A percentile compares a stretch with the other conserved stretches of the same genome.
These are phyloP conservation scores for Leccinum boreale DNA, from an alignment of 768 basidiomycete genomes.

Conservation along the genomic window DNA sequence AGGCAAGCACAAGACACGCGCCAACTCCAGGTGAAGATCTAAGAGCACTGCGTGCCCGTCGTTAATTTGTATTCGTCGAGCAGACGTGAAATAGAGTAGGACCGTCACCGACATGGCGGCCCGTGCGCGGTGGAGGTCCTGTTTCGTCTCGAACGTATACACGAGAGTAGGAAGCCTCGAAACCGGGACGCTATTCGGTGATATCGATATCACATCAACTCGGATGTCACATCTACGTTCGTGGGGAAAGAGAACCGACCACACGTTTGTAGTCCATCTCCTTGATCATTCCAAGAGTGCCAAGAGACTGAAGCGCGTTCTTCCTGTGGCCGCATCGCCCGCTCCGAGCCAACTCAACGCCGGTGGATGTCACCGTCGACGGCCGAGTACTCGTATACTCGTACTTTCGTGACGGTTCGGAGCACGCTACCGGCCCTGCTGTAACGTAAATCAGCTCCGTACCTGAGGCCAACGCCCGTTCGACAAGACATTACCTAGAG, in stretches of 20 bases:
- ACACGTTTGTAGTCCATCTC: slow-evolving; percentile 76
- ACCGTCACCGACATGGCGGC: slow-evolving; percentile 77
- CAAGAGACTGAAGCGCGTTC: slow-evolving; percentile 53
- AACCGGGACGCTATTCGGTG: slow-evolving; percentile 50
- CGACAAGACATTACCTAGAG: neutral
- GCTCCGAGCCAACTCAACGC: too few species aligned
- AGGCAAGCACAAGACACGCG: neutral
- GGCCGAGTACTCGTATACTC: too few species aligned
- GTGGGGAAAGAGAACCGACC: slow-evolving; percentile 36
- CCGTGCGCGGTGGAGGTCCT: slow-evolving; percentile 65
- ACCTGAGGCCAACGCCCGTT: neutral
- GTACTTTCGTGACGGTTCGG: too few species aligned
- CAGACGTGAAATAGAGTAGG: slow-evolving; percentile 25
- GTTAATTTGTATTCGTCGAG: neutral
- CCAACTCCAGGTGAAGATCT: neutral
- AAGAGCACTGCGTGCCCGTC: slow-evolving; percentile 51
- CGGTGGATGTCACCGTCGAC: too few species aligned
- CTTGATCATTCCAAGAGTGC: slow-evolving; percentile 54
- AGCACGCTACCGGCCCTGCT: neutral
- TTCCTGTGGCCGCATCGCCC: slow-evolving; percentile 45
- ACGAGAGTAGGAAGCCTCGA: slow-evolving; percentile 64
- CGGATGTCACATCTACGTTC: neutral
- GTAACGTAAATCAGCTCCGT: neutral
- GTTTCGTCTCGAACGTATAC: slow-evolving; percentile 54
- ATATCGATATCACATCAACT: neutral